Conservation (phyloP, 176 grass and related monocot genomes). For the Oryza nivara region DNA sequence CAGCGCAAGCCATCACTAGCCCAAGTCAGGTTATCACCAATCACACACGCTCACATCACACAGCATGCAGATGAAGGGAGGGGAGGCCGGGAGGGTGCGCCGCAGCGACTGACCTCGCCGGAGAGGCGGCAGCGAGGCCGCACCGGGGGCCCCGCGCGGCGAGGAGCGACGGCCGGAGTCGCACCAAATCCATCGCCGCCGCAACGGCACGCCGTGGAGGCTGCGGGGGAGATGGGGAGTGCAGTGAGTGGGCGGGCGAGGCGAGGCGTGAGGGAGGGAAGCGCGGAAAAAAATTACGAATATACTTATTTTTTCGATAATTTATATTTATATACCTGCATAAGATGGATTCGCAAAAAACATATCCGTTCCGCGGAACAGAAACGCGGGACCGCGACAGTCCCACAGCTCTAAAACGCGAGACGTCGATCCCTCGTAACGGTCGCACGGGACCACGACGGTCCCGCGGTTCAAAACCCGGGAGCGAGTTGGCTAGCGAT, state of each 20-base stretch:
- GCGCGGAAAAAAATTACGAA: too few relatives aligned
- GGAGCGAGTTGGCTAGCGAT: too few relatives aligned
- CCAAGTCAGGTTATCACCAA: background rate
- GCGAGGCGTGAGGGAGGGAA: background rate
- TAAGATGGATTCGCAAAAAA: too few relatives aligned
- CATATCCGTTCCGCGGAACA: too few relatives aligned
- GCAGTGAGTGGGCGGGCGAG: background rate
- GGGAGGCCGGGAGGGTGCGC: background rate
- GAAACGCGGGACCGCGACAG: too few relatives aligned
- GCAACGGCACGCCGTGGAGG: background rate
- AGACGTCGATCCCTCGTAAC: too few relatives aligned
- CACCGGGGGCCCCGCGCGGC: conserved; percentile 1
- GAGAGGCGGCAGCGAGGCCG: conserved; percentile 3
- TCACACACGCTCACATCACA: background rate
- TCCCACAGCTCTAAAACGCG: too few relatives aligned
- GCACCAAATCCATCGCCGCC: conserved; percentile 47
- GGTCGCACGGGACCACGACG: too few relatives aligned
- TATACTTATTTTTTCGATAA: too few relatives aligned
- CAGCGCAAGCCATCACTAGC: background rate
- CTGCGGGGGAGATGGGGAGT: background rate
- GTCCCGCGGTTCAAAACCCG: too few relatives aligned
- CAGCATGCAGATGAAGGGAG: background rate
- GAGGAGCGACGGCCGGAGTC: conserved; percentile 44
- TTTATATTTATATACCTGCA: too few relatives aligned
- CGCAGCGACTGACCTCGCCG: conserved; percentile 33